Conservation (phyloP, 2,329 filamentous ascomycete species). For the Claviceps fusiformis region DNA sequence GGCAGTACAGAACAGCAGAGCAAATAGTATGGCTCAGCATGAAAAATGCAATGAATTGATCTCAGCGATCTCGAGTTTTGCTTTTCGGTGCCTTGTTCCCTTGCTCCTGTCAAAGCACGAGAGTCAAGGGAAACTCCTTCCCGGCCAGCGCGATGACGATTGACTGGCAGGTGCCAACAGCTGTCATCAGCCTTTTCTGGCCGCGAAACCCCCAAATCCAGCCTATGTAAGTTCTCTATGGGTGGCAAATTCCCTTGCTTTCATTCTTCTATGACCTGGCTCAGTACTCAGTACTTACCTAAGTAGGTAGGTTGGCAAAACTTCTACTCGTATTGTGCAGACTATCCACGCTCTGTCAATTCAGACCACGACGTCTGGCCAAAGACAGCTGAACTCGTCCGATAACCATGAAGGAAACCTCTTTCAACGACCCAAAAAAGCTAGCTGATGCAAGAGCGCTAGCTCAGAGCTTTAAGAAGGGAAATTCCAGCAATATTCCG, state of each 20-base stretch:
- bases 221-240: neutral
- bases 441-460: slow-evolving; percentile 16
- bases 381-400: neutral
- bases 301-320: neutral
- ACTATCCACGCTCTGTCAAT: neutral
- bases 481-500: neutral
- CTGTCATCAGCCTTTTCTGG: neutral
- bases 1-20: neutral
- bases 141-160: neutral
- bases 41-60: neutral
- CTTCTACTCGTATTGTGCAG: neutral
- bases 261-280: neutral
- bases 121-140: no score
- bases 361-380: neutral
- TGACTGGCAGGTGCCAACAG: slow-evolving; percentile 3
- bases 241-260: neutral
- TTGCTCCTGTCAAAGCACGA: neutral
- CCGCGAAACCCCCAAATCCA: neutral
- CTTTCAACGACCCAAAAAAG: slow-evolving; percentile 13
- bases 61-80: neutral
- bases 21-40: neutral
- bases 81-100: neutral
- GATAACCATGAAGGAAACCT: slow-evolving; percentile 7
- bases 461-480: slow-evolving; percentile 13
- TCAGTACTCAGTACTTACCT: neutral